These are phyloP conservation scores for Rosa persica DNA, from an alignment of 306 rosid species.

Conservation along the genomic window DNA sequence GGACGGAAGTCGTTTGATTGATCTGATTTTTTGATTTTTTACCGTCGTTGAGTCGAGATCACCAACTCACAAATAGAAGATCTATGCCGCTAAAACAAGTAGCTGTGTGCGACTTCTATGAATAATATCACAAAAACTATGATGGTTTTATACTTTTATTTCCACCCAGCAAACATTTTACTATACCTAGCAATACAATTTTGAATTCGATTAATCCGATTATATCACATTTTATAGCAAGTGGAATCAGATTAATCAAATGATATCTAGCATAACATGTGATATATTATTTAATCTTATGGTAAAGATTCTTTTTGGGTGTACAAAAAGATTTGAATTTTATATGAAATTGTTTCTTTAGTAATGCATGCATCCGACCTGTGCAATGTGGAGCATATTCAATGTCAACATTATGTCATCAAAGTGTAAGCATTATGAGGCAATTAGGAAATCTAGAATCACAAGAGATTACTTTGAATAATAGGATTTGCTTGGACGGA, in stretches of 20 bases:
- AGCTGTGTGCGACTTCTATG: too few species aligned
- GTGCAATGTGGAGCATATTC: neutral
- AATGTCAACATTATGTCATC: constrained; percentile 2
- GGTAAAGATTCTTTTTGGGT: neutral
- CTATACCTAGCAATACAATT: neutral
- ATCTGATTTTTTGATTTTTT: too few species aligned
- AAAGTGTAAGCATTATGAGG: neutral
- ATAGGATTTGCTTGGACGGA: neutral
- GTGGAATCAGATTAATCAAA: neutral
- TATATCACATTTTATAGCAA: neutral
- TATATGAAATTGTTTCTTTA: neutral
- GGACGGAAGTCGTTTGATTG: too few species aligned
- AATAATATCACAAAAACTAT: neutral
- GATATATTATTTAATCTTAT: neutral
- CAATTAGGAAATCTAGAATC: neutral
- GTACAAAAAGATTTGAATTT: neutral
- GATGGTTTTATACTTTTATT: neutral
- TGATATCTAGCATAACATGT: neutral
- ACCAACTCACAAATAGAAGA: neutral
- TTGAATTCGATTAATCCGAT: neutral
- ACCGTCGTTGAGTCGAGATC: neutral
- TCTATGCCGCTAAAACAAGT: too few species aligned
- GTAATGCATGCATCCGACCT: constrained; percentile 4
- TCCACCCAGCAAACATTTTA: neutral
- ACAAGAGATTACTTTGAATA: neutral